Conservation (phyloP, 2,329 filamentous ascomycete species). For the Fusarium domesticum region DNA sequence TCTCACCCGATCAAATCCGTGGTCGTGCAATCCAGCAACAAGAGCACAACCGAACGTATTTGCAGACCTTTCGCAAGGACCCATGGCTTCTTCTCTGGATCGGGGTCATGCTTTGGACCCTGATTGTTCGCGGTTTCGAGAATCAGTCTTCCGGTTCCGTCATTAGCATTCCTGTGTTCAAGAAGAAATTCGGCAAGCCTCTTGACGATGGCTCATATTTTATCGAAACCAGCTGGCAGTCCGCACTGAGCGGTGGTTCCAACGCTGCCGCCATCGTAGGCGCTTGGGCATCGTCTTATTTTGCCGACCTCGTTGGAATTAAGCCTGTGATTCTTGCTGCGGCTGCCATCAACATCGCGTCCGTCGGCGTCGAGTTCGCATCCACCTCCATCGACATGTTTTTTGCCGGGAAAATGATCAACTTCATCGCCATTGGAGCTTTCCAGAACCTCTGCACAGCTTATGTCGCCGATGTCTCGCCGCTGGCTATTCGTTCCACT, state of each 20-base stretch:
- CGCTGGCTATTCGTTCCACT: constrained; percentile 37
- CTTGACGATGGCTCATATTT: constrained; percentile 16
- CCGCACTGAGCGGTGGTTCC: constrained; percentile 26
- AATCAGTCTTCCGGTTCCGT: constrained; percentile 23
- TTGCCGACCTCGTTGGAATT: constrained; percentile 26
- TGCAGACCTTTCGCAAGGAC: constrained; percentile 26
- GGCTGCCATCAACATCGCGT: constrained; percentile 27
- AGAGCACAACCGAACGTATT: constrained; percentile 27
- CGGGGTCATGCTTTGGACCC: constrained; percentile 31
- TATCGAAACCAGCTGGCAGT: constrained; percentile 31
- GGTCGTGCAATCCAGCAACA: constrained; percentile 31
- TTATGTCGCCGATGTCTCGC: constrained; percentile 39
- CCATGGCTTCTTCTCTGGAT: constrained; percentile 32
- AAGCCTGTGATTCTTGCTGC: constrained; percentile 23
- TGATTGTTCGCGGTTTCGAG: constrained; percentile 31
- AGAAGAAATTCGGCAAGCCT: constrained; percentile 13
- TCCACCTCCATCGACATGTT: constrained; percentile 31
- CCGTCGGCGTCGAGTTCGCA: constrained; percentile 31
- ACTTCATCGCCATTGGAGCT: constrained; percentile 34
- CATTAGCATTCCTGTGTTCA: constrained; percentile 19
- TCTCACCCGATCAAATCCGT: neutral
- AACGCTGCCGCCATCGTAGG: constrained; percentile 26
- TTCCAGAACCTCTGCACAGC: constrained; percentile 38
- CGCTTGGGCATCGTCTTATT: constrained; percentile 23
- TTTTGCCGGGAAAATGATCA: constrained; percentile 32